Base-by-base conservation (phyloP, 345 rosid genomes). In the Eucalyptus tenuipes region DNA sequence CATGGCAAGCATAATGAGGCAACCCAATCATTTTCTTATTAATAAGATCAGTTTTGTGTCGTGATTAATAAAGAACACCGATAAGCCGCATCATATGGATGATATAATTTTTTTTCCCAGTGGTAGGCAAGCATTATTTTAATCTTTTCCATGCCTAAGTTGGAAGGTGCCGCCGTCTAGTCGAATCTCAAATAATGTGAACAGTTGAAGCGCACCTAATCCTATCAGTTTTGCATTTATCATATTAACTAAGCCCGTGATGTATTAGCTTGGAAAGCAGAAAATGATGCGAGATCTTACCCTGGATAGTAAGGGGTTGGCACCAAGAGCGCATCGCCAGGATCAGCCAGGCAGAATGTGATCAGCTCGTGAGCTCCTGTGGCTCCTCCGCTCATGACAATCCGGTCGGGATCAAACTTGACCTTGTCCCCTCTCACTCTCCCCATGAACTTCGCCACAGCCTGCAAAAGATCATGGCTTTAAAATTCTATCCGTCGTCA, bases 241-340 rank as follows among this genome's bases (percentile, higher is more conserved):
- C 29, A 75, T 75, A 40, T 40, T 49, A 37, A 50, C 45, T 52
- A 33, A 16, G 3, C 61, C n/a, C 20, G 4, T 50, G 14, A 18
- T 31, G 14, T 13, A 25, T 22, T 2, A 4, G 61, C 9, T 31
- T 18, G 15, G 66, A 24, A 8, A 29, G 53, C 16, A 24, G 87
- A 86, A 55, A 86, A 8, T 86, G 16, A 42, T 20, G 31, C 6
- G 87, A 75, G 22, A 40, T 55, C 89, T 93, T 96, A 98, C 99
- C 99, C 99, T 91, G 99, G 95, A 93, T 98, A 98, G 89, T 96
- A 98, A 48, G 99, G 99, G 82, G 99, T 95, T 3, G 99, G 99
- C 29, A 98, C 99, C 91, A 98, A 86, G 88, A 98, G 93, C 9
- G 98, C 99, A 29, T 98, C 99, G 8, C 98, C 97, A 37, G 95